Evolutionary conservation across 2,329 filamentous ascomycete species (phyloP).

Genomic region (Diplocarpon mali): DNA sequence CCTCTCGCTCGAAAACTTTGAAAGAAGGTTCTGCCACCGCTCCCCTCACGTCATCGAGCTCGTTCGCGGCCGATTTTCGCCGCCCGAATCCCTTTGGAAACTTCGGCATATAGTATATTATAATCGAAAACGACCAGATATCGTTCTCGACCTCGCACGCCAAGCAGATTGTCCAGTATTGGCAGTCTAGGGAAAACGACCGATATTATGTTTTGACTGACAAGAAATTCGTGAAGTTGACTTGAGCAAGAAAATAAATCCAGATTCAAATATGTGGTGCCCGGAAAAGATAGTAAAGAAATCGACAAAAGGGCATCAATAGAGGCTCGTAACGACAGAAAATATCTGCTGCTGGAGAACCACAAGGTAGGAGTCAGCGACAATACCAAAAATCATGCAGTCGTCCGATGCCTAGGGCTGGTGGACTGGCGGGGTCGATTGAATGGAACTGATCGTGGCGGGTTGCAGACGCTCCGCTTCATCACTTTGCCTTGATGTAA

Average conservation of each 20-base stretch:
- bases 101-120: slow-evolving; percentile 27
- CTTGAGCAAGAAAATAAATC: background rate
- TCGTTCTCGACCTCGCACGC: slow-evolving; percentile 9
- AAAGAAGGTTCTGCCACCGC: slow-evolving; percentile 22
- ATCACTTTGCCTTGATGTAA: too few relatives aligned
- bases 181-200: background rate
- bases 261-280: slow-evolving; percentile 6
- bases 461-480: slow-evolving; percentile 13
- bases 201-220: background rate
- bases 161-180: slow-evolving; percentile 4
- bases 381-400: slow-evolving; percentile 17
- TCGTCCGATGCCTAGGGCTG: slow-evolving; percentile 16
- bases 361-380: slow-evolving; percentile 19
- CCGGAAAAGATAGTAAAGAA: slow-evolving; percentile 4
- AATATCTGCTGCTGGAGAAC: slow-evolving; percentile 17
- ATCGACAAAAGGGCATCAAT: slow-evolving; percentile 8
- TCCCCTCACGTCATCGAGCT: slow-evolving; percentile 19
- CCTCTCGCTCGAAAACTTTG: slow-evolving; percentile 27
- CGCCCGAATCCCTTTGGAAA: slow-evolving; percentile 27
- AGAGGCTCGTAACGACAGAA: slow-evolving; percentile 18
- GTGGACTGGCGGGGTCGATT: slow-evolving; percentile 12
- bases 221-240: background rate
- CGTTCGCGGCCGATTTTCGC: slow-evolving; percentile 27
- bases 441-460: slow-evolving; percentile 8
- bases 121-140: slow-evolving; percentile 1